Percentiles rank a stretch among this genome's conserved stretches.
These are phyloP conservation scores for Candida piceae DNA, from an alignment of 805 yeast genomes.

Conservation along the genomic window DNA sequence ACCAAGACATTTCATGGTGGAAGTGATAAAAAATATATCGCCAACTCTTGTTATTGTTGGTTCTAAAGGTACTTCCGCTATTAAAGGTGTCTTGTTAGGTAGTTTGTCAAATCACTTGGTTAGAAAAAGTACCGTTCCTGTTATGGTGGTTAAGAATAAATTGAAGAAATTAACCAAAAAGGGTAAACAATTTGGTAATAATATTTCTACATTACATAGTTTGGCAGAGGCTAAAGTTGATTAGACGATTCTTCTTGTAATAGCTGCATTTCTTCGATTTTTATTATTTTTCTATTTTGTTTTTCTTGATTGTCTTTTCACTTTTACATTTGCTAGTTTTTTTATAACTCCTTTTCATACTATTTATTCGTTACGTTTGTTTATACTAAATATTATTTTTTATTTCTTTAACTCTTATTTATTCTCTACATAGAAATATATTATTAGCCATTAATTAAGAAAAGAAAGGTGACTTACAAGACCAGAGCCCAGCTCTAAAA, in stretches of 20 bases:
- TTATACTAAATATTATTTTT: no score
- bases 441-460: no score
- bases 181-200: conserved; percentile 48
- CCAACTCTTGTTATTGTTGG: conserved; percentile 76
- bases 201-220: conserved; percentile 45
- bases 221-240: conserved; percentile 38
- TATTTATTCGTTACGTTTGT: no score
- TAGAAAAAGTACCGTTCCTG: conserved; percentile 67
- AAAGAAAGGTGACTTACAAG: no score
- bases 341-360: not conserved
- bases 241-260: conserved; percentile 9
- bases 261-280: not conserved
- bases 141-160: conserved; percentile 73
- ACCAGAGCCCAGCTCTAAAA: no score
- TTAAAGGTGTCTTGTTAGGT: conserved; percentile 70
- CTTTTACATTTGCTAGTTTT: not conserved
- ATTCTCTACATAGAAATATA: no score
- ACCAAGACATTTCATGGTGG: conserved; percentile 66
- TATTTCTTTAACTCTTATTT: no score
- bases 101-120: conserved; percentile 69
- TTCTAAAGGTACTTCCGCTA: conserved; percentile 65
- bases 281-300: not conserved
- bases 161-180: conserved; percentile 63
- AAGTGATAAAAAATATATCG: conserved; percentile 61
- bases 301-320: not conserved